A percentile compares a stretch with the other conserved stretches of the same genome.
phyloP scores from a whole-genome alignment of 2,329 filamentous ascomycete species.

The Fusarium keratoplasticum region DNA sequence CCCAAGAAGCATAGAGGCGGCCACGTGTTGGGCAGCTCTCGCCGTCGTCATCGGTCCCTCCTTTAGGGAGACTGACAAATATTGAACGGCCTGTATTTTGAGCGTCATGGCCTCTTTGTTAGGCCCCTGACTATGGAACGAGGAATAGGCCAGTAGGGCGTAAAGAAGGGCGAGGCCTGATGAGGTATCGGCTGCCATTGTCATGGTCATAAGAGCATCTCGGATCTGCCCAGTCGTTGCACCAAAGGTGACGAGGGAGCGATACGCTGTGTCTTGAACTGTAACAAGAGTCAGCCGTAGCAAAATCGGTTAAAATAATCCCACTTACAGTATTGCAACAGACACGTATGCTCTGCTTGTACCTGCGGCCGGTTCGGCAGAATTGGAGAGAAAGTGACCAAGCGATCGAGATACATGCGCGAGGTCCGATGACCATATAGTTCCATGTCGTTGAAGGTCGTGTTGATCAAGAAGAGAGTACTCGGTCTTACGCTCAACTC shows the following conservation, averaged over 20 bases:
- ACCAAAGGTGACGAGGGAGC: constrained; percentile 23
- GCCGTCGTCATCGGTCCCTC: not conserved
- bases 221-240: constrained; percentile 8
- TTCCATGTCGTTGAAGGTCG: constrained; percentile 22
- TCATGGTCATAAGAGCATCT: constrained; percentile 23
- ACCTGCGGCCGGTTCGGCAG: not conserved
- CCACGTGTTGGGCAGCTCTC: constrained; percentile 31
- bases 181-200: not conserved
- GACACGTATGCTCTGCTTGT: constrained; percentile 4
- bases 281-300: not conserved
- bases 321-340: constrained; percentile 30
- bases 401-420: rapidly evolving
- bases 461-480: constrained; percentile 27
- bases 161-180: constrained; percentile 25
- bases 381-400: not conserved
- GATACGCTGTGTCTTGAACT: constrained; percentile 26
- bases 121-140: constrained; percentile 19
- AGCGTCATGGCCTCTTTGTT: constrained; percentile 14
- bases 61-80: constrained; percentile 5
- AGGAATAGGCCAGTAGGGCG: constrained; percentile 32
- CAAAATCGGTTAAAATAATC: rapidly evolving
- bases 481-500: not conserved
- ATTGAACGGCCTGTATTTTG: constrained; percentile 30
- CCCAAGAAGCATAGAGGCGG: constrained; percentile 36
- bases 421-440: not conserved